Evolutionary conservation across 2,329 filamentous ascomycete species (phyloP).

Genomic region (Microdochium trichocladiopsis): DNA sequence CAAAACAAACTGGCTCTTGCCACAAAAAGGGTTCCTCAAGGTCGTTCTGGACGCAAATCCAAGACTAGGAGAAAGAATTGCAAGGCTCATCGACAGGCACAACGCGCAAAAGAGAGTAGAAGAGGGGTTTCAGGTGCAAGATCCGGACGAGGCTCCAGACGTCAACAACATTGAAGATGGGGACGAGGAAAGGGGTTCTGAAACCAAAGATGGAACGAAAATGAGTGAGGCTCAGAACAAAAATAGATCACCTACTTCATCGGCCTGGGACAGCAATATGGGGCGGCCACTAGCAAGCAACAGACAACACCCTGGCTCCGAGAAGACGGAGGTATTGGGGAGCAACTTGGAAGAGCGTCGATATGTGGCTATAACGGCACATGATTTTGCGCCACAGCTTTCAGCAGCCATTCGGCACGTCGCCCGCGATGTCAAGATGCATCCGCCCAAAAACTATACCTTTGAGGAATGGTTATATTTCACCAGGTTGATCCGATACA

Average conservation of each 20-base stretch:
- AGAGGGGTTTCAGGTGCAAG: conserved; percentile 17
- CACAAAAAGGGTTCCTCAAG: conserved; percentile 49
- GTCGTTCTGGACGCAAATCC: conserved; percentile 40
- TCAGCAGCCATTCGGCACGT: conserved; percentile 48
- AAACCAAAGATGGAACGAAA: not conserved
- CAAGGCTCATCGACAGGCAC: conserved; percentile 25
- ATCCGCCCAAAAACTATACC: conserved; percentile 43
- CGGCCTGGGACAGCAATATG: too few species aligned
- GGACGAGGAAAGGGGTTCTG: conserved; percentile 7
- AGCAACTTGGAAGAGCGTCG: conserved; percentile 16
- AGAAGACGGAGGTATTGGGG: too few species aligned
- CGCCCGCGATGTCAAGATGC: conserved; percentile 42
- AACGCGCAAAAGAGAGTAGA: conserved; percentile 33
- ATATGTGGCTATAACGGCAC: conserved; percentile 29
- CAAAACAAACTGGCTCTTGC: conserved; percentile 58
- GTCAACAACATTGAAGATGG: not conserved
- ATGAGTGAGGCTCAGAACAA: too few species aligned
- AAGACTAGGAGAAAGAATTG: conserved; percentile 27
- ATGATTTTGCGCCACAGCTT: conserved; percentile 46
- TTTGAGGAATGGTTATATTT: conserved; percentile 67
- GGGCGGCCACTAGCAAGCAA: too few species aligned
- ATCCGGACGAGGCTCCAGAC: conserved; percentile 18
- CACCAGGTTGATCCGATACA: conserved; percentile 55
- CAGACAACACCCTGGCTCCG: too few species aligned
- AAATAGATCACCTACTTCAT: too few species aligned